phyloP scores from a whole-genome alignment of 169 alveolate species.

The Plasmodium knowlesi region DNA sequence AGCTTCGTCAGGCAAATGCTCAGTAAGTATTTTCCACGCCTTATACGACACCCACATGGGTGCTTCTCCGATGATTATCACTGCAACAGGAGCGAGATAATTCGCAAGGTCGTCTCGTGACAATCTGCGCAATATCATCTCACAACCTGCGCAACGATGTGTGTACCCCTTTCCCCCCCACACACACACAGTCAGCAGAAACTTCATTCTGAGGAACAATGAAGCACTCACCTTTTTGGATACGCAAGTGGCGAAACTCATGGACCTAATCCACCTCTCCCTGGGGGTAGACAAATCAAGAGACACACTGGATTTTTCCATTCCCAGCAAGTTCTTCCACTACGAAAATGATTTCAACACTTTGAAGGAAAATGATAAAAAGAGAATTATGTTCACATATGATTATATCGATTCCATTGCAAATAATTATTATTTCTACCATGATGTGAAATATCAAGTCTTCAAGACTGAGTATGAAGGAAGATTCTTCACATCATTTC shows the following conservation, averaged over 20 bases:
- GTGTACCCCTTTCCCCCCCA: not conserved
- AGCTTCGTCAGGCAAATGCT: slow-evolving; percentile 37
- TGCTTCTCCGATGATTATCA: not conserved
- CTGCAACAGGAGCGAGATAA: not conserved
- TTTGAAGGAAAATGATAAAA: not conserved
- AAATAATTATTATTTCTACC: slow-evolving; percentile 17
- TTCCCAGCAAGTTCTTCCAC: slow-evolving; percentile 6
- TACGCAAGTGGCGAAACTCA: slow-evolving; percentile 41
- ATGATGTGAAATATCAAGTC: slow-evolving; percentile 14
- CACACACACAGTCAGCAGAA: slow-evolving; percentile 18
- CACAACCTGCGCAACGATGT: too few species aligned
- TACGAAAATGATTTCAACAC: slow-evolving; percentile 1
- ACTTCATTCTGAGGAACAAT: slow-evolving; percentile 6
- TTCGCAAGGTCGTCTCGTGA: not conserved
- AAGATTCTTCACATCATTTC: not conserved
- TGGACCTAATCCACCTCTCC: slow-evolving; percentile 26
- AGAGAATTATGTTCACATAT: not conserved
- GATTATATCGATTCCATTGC: slow-evolving; percentile 56
- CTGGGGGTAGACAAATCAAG: slow-evolving; percentile 5
- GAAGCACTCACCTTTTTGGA: slow-evolving; percentile 19
- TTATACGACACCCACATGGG: not conserved
- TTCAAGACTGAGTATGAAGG: slow-evolving; percentile 4
- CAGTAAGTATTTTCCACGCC: not conserved
- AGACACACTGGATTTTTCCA: not conserved
- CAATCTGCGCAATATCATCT: too few species aligned